Conservation (phyloP, 2,329 filamentous ascomycete genomes). For the Aschersonia sp. region DNA sequence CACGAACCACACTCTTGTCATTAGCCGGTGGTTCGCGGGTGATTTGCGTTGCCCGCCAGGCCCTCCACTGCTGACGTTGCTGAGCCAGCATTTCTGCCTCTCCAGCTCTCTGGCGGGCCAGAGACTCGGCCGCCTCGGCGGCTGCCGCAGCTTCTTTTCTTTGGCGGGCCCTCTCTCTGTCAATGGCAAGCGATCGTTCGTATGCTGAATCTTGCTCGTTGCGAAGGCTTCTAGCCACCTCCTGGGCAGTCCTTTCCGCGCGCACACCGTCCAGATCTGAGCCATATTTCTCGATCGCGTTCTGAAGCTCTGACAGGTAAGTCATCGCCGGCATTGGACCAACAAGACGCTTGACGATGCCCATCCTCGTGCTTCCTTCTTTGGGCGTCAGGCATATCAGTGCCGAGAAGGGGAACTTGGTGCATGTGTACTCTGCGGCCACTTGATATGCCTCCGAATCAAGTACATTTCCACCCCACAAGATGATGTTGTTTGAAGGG, state of each 20-base stretch:
- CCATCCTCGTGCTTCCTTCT: constrained; percentile 77
- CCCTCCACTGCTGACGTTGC: constrained; percentile 53
- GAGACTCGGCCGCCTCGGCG: constrained; percentile 52
- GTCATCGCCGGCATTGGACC: constrained; percentile 56
- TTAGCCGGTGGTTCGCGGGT: constrained; percentile 48
- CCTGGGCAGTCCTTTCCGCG: constrained; percentile 63
- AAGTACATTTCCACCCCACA: constrained; percentile 88
- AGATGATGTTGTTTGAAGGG: constrained; percentile 60
- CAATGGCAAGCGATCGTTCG: constrained; percentile 75
- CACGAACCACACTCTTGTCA: constrained; percentile 56
- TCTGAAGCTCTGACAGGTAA: constrained; percentile 63
- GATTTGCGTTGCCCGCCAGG: constrained; percentile 61
- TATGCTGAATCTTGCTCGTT: constrained; percentile 87
- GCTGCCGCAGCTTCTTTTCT: constrained; percentile 61
- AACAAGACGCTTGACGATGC: constrained; percentile 63
- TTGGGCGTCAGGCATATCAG: constrained; percentile 78
- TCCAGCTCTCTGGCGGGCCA: constrained; percentile 43
- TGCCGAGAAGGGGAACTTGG: constrained; percentile 82
- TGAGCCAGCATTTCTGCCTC: constrained; percentile 36
- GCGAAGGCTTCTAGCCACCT: constrained; percentile 67
- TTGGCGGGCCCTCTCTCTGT: constrained; percentile 69
- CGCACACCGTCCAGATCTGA: constrained; percentile 60
- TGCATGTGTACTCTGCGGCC: constrained; percentile 71
- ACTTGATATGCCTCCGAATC: constrained; percentile 94
- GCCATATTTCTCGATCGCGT: constrained; percentile 61